Evolutionary conservation across 202 grass and related monocot genomes (phyloP).

Genomic region (Schoenoplectus tabernaemontani): DNA sequence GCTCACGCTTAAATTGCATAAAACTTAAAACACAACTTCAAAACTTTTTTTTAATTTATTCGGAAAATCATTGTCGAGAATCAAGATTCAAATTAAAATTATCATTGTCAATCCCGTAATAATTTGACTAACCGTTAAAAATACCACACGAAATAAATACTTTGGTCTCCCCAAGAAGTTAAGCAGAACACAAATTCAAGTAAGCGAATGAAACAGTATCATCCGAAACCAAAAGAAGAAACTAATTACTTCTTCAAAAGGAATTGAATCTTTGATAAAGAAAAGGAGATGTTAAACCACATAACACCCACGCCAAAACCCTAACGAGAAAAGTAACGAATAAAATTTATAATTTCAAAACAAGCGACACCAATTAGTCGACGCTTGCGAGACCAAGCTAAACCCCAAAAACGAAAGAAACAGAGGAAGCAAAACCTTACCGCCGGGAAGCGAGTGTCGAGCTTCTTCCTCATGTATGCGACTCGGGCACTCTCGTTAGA

Average conservation of each 20-base stretch:
- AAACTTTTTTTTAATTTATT: background rate
- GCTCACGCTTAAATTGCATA: background rate
- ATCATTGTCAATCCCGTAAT: background rate
- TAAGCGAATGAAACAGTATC: background rate
- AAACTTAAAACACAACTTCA: background rate
- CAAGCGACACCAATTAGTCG: background rate
- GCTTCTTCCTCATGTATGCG: slow-evolving; percentile 75
- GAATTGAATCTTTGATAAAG: background rate
- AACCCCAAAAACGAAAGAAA: background rate
- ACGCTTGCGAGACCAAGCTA: background rate
- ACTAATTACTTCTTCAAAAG: slow-evolving; percentile 3
- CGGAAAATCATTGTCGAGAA: background rate
- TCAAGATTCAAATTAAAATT: background rate
- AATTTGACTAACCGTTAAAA: background rate
- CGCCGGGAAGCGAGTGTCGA: slow-evolving; percentile 90
- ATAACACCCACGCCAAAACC: background rate
- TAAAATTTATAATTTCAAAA: background rate
- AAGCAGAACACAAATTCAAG: background rate
- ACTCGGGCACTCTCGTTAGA: background rate
- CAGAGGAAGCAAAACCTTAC: slow-evolving; percentile 24
- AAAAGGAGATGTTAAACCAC: slow-evolving; percentile 17
- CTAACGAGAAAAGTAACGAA: background rate
- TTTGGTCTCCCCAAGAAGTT: background rate
- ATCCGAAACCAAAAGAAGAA: background rate
- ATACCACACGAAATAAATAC: background rate